Base-by-base conservation (phyloP, 371 early-diverging fungal genomes). In the Zychaea mexicana region DNA sequence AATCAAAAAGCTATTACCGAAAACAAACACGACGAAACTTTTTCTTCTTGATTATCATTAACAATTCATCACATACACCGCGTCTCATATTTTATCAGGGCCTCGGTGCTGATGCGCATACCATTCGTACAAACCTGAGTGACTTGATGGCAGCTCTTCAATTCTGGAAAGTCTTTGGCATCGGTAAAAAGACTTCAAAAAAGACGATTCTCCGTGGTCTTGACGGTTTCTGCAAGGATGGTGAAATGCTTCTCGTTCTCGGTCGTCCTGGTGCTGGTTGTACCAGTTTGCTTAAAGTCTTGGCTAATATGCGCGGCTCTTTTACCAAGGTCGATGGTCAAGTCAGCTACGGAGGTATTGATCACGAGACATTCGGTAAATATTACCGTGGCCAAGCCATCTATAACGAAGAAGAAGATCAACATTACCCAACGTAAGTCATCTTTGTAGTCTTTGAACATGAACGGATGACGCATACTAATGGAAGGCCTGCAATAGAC, bases 191-290 rank as follows among this genome's bases (percentile, higher is more conserved):
- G 3, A 15, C 39, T 17, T 69, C 52, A 15, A 68, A 60, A 45
- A 74, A 69, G 26, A 67, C 60, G 1, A 85, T 91, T 56, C 66
- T 89, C 5, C 72, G 83, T 52, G 69, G 79, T 10, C 67, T 86
- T 49, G 81, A 79, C 31, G 91, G 91, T 17, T 86, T 80, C 54
- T 83, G 85, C 32, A 73, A 76, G 12, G 85, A 85, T 12, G 89
- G 90, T 5, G 90, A 91, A 66, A 89, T 91, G 90, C 66, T 91
- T 31, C 67, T 91, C 12, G 86, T 91, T 3, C 78, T 91, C 7
- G 91, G 91, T 3, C 81, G 87, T 1, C 91, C 91, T 3, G 91
- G 89, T 8, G 73, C 91, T 7, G 91, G 91, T 24, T 88, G 90
- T 62, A 87, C 89, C 1, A 84, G 86, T 19, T 62, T 91, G n/a